phyloP scores from a whole-genome alignment of 192 early-diverging fungal genomes.

The Kappamyces sp. region DNA sequence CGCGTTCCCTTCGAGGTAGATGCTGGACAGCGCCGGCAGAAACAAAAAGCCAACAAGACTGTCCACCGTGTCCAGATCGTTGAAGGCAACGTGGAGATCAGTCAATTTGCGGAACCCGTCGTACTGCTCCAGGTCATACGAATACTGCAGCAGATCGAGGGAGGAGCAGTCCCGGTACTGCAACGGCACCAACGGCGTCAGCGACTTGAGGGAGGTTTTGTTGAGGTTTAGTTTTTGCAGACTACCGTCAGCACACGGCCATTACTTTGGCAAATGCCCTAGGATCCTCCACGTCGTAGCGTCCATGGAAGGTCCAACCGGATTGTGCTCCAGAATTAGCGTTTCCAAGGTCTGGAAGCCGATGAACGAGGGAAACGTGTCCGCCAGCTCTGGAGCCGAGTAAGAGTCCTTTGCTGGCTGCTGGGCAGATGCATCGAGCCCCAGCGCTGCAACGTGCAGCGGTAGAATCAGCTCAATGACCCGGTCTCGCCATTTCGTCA shows the following conservation, averaged over 20 bases:
- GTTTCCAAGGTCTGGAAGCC: slow-evolving; percentile 37
- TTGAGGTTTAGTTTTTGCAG: slow-evolving; percentile 36
- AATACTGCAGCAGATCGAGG: slow-evolving; percentile 1
- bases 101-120: slow-evolving; percentile 36
- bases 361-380: not conserved
- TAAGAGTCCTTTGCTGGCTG: too few relatives aligned
- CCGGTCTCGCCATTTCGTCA: slow-evolving; percentile 33
- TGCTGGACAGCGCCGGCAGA: slow-evolving; percentile 28
- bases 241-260: slow-evolving; percentile 17
- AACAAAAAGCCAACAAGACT: slow-evolving; percentile 38
- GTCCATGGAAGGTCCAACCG: slow-evolving; percentile 9
- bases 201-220: slow-evolving; percentile 28
- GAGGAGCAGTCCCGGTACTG: slow-evolving; percentile 6
- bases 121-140: slow-evolving; percentile 22
- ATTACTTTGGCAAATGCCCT: slow-evolving; percentile 36
- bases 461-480: slow-evolving; percentile 42
- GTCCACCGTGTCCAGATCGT: slow-evolving; percentile 30
- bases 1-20: slow-evolving; percentile 50
- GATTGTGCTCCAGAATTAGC: slow-evolving; percentile 39
- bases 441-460: slow-evolving; percentile 31
- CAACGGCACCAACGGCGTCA: slow-evolving; percentile 26
- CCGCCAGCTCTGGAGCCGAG: too few relatives aligned
- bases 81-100: slow-evolving; percentile 42
- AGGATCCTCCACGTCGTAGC: slow-evolving; percentile 27
- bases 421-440: slow-evolving; percentile 9